phyloP scores from a whole-genome alignment of 805 yeast genomes.

The Scheffersomyces coipomensis region DNA sequence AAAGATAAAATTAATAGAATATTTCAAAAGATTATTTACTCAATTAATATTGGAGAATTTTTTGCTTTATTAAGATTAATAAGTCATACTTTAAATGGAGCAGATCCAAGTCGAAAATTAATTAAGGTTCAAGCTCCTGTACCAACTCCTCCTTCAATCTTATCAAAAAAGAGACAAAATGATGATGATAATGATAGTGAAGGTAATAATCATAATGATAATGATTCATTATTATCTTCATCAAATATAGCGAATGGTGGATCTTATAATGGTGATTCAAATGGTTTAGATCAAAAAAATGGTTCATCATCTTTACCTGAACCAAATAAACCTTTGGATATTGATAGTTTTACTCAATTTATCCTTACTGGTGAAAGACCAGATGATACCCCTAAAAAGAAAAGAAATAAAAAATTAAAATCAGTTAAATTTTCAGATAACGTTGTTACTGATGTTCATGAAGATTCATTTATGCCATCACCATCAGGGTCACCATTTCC shows the following conservation, averaged over 20 bases:
- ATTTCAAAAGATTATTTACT: conserved; percentile 49
- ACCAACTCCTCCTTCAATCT: conserved; percentile 78
- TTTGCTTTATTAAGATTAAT: conserved; percentile 81
- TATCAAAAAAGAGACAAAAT: conserved; percentile 55
- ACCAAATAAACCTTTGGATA: conserved; percentile 52
- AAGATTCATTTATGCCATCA: conserved; percentile 14
- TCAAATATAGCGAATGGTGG: neutral
- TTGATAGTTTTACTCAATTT: conserved; percentile 83
- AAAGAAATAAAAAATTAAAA: conserved; percentile 46
- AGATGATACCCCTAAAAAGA: conserved; percentile 34
- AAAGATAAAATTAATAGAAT: conserved; percentile 52
- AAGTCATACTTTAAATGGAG: conserved; percentile 63
- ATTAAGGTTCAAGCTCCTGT: conserved; percentile 59
- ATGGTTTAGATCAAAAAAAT: conserved; percentile 1
- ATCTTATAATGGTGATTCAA: neutral
- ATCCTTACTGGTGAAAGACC: conserved; percentile 80
- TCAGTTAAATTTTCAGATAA: conserved; percentile 75
- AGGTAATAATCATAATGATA: conserved; percentile 12
- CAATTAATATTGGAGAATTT: conserved; percentile 85
- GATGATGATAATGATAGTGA: conserved; percentile 35
- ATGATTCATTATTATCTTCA: neutral
- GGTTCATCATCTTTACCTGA: neutral
- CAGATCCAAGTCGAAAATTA: conserved; percentile 51
- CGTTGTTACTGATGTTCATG: conserved; percentile 47
- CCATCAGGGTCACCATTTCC: conserved; percentile 21